These are phyloP conservation scores for Silene latifolia DNA, from an alignment of 148 eudicot genomes.

Conservation along the genomic window DNA sequence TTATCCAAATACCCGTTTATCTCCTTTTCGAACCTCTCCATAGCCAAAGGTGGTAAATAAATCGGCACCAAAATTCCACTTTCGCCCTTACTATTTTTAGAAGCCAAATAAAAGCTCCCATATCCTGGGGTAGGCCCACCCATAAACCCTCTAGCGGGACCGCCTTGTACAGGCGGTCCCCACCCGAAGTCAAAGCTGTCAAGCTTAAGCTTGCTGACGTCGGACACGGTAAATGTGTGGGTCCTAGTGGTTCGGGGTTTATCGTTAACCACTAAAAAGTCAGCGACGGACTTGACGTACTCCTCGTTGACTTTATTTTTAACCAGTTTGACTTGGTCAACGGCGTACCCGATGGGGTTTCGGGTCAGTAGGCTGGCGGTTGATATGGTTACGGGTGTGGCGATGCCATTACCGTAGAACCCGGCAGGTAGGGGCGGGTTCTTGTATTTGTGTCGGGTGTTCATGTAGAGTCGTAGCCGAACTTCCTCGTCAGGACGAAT, in stretches of 20 bases:
- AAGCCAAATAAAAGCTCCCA: constrained; percentile 6
- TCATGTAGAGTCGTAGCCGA: background rate
- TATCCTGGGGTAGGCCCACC: constrained; percentile 8
- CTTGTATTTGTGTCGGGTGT: constrained; percentile 4
- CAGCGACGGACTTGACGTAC: constrained; percentile 6
- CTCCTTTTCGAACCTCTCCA: constrained; percentile 6
- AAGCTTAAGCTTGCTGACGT: background rate
- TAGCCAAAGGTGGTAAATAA: constrained; percentile 1
- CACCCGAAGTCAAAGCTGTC: background rate
- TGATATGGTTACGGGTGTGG: background rate
- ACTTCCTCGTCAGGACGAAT: constrained; percentile 3
- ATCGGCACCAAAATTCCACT: constrained; percentile 14
- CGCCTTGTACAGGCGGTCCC: constrained; percentile 13
- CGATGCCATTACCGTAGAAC: background rate
- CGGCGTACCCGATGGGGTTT: constrained; percentile 3
- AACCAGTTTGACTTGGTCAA: background rate
- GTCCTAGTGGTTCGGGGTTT: constrained; percentile 7
- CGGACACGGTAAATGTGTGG: background rate
- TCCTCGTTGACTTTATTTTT: constrained; percentile 7
- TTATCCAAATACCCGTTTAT: constrained; percentile 6
- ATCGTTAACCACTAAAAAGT: constrained; percentile 1
- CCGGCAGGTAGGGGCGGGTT: constrained; percentile 2
- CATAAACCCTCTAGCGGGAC: constrained; percentile 3
- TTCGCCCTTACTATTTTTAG: constrained; percentile 11
- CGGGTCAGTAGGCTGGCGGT: background rate